phyloP scores from a whole-genome alignment of 805 yeast genomes.

The Yarrowia bubula region DNA sequence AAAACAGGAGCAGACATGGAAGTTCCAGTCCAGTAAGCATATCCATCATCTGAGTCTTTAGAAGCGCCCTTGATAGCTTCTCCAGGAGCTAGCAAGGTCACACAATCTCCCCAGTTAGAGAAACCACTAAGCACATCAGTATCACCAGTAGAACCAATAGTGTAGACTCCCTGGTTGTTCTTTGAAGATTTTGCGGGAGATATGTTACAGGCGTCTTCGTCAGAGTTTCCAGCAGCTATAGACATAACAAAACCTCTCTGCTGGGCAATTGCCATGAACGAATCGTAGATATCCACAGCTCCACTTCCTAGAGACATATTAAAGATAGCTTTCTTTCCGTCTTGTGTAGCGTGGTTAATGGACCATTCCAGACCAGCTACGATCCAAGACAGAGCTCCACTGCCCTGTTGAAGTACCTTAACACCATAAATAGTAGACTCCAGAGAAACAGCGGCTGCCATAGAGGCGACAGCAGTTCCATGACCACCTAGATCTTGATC shows the following conservation, averaged over 20 bases:
- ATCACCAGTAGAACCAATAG: constrained; percentile 89
- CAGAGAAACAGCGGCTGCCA: constrained; percentile 66
- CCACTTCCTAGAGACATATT: constrained; percentile 36
- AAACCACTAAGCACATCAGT: constrained; percentile 69
- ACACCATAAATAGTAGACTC: not conserved
- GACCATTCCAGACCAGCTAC: not conserved
- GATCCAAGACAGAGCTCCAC: not conserved
- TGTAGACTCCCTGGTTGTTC: constrained; percentile 51
- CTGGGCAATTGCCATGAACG: constrained; percentile 33
- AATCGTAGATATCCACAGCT: constrained; percentile 32
- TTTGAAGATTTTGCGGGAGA: constrained; percentile 75
- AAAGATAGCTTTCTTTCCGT: constrained; percentile 20
- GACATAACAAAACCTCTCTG: constrained; percentile 30
- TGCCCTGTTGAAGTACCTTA: constrained; percentile 42
- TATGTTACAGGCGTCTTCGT: constrained; percentile 71
- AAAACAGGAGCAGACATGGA: constrained; percentile 98
- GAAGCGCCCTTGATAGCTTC: constrained; percentile 65
- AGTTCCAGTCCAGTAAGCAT: constrained; percentile 53
- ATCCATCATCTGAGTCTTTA: constrained; percentile 28
- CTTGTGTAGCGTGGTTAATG: not conserved
- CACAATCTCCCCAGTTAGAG: constrained; percentile 88
- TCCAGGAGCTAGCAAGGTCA: constrained; percentile 83
- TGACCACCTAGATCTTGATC: constrained; percentile 84
- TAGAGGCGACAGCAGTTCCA: constrained; percentile 93
- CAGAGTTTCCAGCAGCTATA: constrained; percentile 61